Conservation (phyloP, 768 basidiomycete species). For the Mycena leptocephala region DNA sequence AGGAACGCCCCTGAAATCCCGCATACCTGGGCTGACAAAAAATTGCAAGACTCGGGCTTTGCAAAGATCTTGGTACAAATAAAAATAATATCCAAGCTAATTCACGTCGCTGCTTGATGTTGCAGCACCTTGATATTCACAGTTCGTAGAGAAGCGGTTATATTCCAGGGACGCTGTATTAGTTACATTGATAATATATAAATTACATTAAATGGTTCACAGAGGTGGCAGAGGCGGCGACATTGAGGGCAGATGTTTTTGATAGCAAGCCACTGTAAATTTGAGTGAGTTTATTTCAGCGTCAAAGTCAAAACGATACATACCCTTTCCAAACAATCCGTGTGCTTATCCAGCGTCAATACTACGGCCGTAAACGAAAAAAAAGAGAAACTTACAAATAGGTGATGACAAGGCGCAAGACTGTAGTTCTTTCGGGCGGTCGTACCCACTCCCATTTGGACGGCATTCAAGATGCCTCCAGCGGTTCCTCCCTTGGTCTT, state of each 20-base stretch:
- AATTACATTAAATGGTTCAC: conserved; percentile 51
- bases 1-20: too few relatives aligned
- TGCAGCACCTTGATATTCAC: too few relatives aligned
- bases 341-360: conserved; percentile 70
- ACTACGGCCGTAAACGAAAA: conserved; percentile 1
- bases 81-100: too few relatives aligned
- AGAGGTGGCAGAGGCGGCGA: conserved; percentile 88
- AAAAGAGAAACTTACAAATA: conserved; percentile 75
- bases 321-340: conserved; percentile 88
- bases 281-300: conserved; percentile 23
- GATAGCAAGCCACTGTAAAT: conserved; percentile 78
- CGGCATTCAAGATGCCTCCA: conserved; percentile 59
- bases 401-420: conserved; percentile 90
- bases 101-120: too few relatives aligned
- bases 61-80: too few relatives aligned
- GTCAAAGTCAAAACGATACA: neutral
- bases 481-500: conserved; percentile 40
- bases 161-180: conserved; percentile 16
- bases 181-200: conserved; percentile 24
- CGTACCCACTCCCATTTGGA: conserved; percentile 62
- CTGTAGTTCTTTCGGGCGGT: conserved; percentile 81
- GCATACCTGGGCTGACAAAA: too few relatives aligned
- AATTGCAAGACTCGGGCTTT: too few relatives aligned
- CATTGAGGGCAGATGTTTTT: conserved; percentile 97
- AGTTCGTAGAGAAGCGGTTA: neutral